These are phyloP conservation scores for Xylaria grammica DNA, from an alignment of 495 filamentous ascomycete species.

Conservation along the genomic window DNA sequence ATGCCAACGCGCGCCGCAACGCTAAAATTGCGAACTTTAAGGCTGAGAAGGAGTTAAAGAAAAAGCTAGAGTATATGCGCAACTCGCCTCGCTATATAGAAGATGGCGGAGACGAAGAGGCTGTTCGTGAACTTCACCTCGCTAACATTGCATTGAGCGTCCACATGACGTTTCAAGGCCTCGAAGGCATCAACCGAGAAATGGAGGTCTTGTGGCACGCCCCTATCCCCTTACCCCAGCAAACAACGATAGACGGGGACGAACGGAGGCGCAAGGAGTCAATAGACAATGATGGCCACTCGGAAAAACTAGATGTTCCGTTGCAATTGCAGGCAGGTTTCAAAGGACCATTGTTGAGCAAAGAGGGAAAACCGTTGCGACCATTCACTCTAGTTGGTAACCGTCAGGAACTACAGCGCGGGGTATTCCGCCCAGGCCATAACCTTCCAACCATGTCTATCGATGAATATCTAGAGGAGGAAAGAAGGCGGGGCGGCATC, in stretches of 20 bases:
- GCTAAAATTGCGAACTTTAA: constrained; percentile 86
- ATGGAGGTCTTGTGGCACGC: constrained; percentile 78
- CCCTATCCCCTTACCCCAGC: constrained; percentile 53
- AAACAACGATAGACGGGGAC: constrained; percentile 47
- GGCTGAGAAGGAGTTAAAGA: constrained; percentile 84
- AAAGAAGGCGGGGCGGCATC: constrained; percentile 82
- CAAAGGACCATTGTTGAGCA: constrained; percentile 77
- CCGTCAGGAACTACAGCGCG: constrained; percentile 75
- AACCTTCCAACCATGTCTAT: constrained; percentile 97
- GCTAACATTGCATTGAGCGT: constrained; percentile 72
- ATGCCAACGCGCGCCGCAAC: constrained; percentile 74
- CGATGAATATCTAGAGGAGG: constrained; percentile 96
- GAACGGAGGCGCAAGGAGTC: constrained; percentile 55
- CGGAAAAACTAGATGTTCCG: constrained; percentile 75
- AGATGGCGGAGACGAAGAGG: constrained; percentile 70
- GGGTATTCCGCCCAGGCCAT: constrained; percentile 90
- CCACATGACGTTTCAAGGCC: constrained; percentile 81
- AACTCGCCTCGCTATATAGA: constrained; percentile 48
- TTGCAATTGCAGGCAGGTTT: constrained; percentile 48
- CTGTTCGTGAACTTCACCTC: constrained; percentile 76
- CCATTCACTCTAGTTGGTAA: constrained; percentile 87
- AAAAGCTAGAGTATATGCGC: constrained; percentile 68
- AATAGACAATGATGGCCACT: constrained; percentile 59
- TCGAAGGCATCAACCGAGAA: constrained; percentile 85
- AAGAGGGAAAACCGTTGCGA: constrained; percentile 82